phyloP scores from a whole-genome alignment of 1,139 yeast species.

The Neolecta irregularis region DNA sequence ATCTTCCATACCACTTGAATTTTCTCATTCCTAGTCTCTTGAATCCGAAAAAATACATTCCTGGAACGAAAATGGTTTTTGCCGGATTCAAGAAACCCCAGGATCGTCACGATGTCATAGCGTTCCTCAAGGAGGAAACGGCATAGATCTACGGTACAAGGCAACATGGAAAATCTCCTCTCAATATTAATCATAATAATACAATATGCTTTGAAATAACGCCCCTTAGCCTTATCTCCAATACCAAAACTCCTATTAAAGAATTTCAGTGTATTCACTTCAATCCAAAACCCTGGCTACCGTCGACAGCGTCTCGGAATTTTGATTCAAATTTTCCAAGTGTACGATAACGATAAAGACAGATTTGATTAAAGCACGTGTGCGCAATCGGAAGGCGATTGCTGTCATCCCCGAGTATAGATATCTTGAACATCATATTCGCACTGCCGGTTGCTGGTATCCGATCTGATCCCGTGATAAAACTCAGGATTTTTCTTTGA shows the following conservation, averaged over 20 bases:
- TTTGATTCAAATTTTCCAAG: background rate
- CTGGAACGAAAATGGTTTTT: conserved; percentile 99
- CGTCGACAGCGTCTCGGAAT: background rate
- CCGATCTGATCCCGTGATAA: conserved; percentile 82
- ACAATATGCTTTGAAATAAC: no score
- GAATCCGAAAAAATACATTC: conserved; percentile 99
- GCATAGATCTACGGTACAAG: no score
- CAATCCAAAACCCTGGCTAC: conserved; percentile 1
- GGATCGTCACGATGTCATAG: conserved; percentile 93
- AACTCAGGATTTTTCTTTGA: conserved; percentile 51
- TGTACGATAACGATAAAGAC: background rate
- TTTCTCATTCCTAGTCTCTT: conserved; percentile 27
- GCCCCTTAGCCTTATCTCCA: no score
- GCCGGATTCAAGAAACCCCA: conserved; percentile 99
- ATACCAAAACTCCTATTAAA: no score
- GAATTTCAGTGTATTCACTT: background rate
- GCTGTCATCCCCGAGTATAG: conserved; percentile 35
- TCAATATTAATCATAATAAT: no score
- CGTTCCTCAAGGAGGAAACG: conserved; percentile 50
- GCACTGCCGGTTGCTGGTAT: conserved; percentile 80
- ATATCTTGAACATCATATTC: conserved; percentile 52
- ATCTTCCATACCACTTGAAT: conserved; percentile 28
- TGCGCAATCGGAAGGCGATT: conserved; percentile 67
- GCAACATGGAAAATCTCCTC: no score
- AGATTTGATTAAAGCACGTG: conserved; percentile 36